A percentile compares a stretch with the other conserved stretches of the same genome.
phyloP scores from a whole-genome alignment of 2,329 filamentous ascomycete genomes.

The Seiridium cupressi region DNA sequence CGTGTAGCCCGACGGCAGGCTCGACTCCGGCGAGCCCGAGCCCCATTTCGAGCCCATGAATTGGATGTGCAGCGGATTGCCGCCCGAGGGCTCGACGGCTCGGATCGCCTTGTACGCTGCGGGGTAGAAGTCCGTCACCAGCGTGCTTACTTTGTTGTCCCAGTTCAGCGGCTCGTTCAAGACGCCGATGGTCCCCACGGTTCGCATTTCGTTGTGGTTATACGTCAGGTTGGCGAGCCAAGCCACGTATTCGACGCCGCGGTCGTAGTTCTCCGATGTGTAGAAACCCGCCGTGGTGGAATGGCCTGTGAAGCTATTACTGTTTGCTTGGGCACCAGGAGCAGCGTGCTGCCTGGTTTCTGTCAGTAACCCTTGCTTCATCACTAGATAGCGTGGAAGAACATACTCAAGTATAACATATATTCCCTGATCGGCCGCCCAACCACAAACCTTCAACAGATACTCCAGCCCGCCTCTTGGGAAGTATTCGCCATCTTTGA shows the following conservation, averaged over 20 bases:
- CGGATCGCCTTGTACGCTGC: constrained; percentile 40
- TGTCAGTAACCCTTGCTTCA: no score
- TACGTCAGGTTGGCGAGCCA: constrained; percentile 48
- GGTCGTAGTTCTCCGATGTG: constrained; percentile 45
- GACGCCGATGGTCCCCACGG: constrained; percentile 49
- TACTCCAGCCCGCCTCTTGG: constrained; percentile 28
- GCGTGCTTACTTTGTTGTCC: constrained; percentile 20
- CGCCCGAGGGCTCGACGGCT: constrained; percentile 33
- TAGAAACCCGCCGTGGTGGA: constrained; percentile 42
- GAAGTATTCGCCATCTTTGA: constrained; percentile 41
- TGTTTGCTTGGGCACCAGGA: constrained; percentile 39
- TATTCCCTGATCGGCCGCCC: constrained; percentile 40
- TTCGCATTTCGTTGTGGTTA: constrained; percentile 38
- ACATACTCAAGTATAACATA: constrained; percentile 45
- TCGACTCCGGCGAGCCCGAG: constrained; percentile 43
- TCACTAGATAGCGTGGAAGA: no score
- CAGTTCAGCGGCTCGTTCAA: constrained; percentile 47
- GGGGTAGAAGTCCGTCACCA: constrained; percentile 44
- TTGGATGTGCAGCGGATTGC: constrained; percentile 44
- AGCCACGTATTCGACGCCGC: constrained; percentile 44
- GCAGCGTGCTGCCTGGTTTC: constrained; percentile 36
- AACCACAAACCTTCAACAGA: constrained; percentile 41
- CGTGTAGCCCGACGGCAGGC: constrained; percentile 31
- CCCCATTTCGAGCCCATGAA: constrained; percentile 41
- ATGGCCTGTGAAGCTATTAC: constrained; percentile 41